These are phyloP conservation scores for Emydomyces testavorans DNA, from an alignment of 2,329 filamentous ascomycete species.

Conservation along the genomic window DNA sequence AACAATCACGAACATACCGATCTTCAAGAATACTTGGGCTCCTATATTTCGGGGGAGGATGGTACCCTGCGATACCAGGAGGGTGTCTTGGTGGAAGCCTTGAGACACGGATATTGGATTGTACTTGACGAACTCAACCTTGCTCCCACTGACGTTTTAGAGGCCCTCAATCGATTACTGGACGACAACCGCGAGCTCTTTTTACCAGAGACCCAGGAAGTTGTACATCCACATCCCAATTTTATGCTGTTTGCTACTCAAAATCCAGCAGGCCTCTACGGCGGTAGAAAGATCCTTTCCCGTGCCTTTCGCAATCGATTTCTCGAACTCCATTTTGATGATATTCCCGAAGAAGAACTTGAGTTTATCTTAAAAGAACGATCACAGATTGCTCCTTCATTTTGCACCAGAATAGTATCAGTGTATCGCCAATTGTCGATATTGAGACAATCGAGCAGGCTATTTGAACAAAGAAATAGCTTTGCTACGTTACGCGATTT, in stretches of 20 bases:
- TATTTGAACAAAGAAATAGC: constrained; percentile 95
- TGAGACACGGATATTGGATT: constrained; percentile 92
- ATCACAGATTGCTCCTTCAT: constrained; percentile 79
- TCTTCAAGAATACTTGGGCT: constrained; percentile 91
- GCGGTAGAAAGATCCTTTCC: constrained; percentile 83
- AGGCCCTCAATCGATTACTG: constrained; percentile 85
- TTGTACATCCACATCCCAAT: constrained; percentile 80
- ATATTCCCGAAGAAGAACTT: constrained; percentile 90
- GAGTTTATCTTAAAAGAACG: constrained; percentile 82
- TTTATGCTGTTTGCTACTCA: constrained; percentile 99
- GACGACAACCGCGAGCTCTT: constrained; percentile 94
- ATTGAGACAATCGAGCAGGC: constrained; percentile 72
- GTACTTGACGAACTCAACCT: constrained; percentile 95
- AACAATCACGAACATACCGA: constrained; percentile 99
- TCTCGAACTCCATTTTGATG: constrained; percentile 91
- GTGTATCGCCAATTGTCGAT: constrained; percentile 90
- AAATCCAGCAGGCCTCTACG: constrained; percentile 90
- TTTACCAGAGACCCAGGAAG: constrained; percentile 91
- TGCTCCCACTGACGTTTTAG: constrained; percentile 90
- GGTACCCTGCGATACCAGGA: constrained; percentile 86
- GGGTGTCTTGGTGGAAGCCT: constrained; percentile 80
- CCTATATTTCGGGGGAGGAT: constrained; percentile 75
- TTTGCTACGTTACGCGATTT: constrained; percentile 93
- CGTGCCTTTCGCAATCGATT: constrained; percentile 95
- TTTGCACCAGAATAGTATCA: constrained; percentile 79